Conservation (phyloP, 73 alveolate genomes). For the Tetrahymena borealis region DNA sequence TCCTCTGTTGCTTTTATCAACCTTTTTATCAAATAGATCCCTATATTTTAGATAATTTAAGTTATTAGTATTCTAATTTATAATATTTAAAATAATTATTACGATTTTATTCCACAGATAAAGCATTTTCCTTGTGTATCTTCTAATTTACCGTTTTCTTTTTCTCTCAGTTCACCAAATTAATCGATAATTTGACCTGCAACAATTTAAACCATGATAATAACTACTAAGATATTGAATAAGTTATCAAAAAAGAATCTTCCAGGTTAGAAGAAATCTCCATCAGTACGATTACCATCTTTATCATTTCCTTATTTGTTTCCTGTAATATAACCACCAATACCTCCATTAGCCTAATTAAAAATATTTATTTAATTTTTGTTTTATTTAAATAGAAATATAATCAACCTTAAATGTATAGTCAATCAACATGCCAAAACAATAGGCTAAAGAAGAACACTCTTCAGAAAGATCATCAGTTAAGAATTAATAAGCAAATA, state of each 20-base stretch:
- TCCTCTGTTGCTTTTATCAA: slow-evolving; percentile 20
- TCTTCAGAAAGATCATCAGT: slow-evolving; percentile 27
- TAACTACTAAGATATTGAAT: slow-evolving; percentile 40
- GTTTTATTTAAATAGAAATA: not conserved
- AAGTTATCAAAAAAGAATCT: slow-evolving; percentile 59
- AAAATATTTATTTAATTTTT: not conserved
- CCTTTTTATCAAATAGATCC: slow-evolving; percentile 40
- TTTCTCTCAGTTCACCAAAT: slow-evolving; percentile 64
- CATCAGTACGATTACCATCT: not conserved
- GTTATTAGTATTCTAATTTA: not conserved
- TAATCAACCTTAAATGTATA: slow-evolving; percentile 20
- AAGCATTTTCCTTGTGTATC: slow-evolving; percentile 60
- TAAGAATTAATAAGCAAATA: slow-evolving; percentile 46
- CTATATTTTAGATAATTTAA: not conserved
- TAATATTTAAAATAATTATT: not conserved
- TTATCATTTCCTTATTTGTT: not conserved
- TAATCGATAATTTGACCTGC: slow-evolving; percentile 76
- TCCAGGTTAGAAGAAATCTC: not conserved
- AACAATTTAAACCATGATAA: slow-evolving; percentile 60
- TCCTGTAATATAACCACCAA: slow-evolving; percentile 33
- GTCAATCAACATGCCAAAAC: slow-evolving; percentile 29
- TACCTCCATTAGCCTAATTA: slow-evolving; percentile 31
- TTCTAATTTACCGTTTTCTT: slow-evolving; percentile 26
- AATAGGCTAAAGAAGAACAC: slow-evolving; percentile 19
- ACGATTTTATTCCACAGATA: slow-evolving; percentile 53